Evolutionary conservation across 163 green algal species (phyloP), one percentile per base, ranked within the genome.

Genomic region (Scenedesmus sp.): DNA sequence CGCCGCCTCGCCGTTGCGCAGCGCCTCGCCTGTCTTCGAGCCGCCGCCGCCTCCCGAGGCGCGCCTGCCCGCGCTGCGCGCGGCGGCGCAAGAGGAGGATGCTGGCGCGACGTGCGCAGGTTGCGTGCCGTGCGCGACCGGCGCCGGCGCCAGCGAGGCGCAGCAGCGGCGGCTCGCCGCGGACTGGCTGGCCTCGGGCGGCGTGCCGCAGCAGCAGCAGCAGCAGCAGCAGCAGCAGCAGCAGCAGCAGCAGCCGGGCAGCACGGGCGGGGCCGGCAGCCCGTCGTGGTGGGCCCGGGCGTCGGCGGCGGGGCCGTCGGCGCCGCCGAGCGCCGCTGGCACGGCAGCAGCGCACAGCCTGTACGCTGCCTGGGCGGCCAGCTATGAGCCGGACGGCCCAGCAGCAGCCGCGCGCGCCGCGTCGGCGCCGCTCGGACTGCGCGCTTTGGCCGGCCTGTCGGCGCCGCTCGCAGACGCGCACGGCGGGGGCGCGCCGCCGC

Each of bases 341-440:
- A n/a, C n/a, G n/a, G n/a, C 66, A 36, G 31, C 45, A 24, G 69
- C 66, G 31, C 58, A 53, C 69, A 77, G 54, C 39, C 33, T 77
- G 39, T 77, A 77, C 26, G 14, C n/a, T 10, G 5, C 39, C 24
- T 77, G 69, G 69, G 69, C 69, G 28, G 26, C 36, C 22, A 34
- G 62, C 36, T 31, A 31, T 13, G 17, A 17, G 11, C 4, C n/a
- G 18, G 14, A 14, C 62, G 53, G 22, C 18, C n/a, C 62, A 34
- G 62, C 36, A 70, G 58, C 39, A 17, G 29, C 58, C 28, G 62
- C 62, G 29, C 22, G 34, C 51, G 60, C 47, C 50, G 47, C 36
- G 10, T n/a, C n/a, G n/a, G n/a, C n/a, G n/a, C n/a, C n/a, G n/a
- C n/a, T n/a, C n/a, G n/a, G n/a, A n/a, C n/a, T n/a, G n/a, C n/a